A percentile compares a stretch with the other conserved stretches of the same genome.
phyloP scores from a whole-genome alignment of 176 grass and related monocot species.

The Eleusine coracana region DNA sequence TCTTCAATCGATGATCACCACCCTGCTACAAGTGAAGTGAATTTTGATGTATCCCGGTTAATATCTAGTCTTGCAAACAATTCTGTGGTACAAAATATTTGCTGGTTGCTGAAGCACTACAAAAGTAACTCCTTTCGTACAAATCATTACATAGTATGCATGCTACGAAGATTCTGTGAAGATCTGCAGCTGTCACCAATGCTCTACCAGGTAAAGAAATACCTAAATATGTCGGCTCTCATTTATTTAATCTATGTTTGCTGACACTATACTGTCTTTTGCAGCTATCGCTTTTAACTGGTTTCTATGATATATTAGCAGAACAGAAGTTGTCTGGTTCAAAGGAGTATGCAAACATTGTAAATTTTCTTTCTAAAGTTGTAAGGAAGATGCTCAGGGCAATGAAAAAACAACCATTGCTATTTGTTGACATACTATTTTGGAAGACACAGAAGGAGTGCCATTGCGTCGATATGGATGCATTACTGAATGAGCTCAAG shows the following conservation, averaged over 20 bases:
- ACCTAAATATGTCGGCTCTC: conserved; percentile 13
- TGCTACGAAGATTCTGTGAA: conserved; percentile 90
- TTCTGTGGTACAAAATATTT: conserved; percentile 83
- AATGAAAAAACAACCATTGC: conserved; percentile 80
- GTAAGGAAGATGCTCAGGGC: conserved; percentile 82
- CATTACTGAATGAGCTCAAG: conserved; percentile 61
- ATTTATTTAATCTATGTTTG: conserved; percentile 15
- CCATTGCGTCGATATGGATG: conserved; percentile 79
- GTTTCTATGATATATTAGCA: conserved; percentile 82
- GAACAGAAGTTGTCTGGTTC: conserved; percentile 74
- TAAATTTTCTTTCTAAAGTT: conserved; percentile 92
- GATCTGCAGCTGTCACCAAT: conserved; percentile 87
- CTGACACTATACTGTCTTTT: conserved; percentile 45
- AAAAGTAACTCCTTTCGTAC: conserved; percentile 83
- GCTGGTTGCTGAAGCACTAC: conserved; percentile 93
- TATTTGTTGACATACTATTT: conserved; percentile 94
- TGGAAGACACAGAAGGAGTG: conserved; percentile 96
- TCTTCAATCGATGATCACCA: conserved; percentile 76
- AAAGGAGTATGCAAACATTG: conserved; percentile 73
- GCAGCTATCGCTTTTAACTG: conserved; percentile 85
- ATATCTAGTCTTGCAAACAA: conserved; percentile 81
- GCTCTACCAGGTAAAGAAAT: conserved; percentile 88
- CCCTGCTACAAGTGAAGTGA: conserved; percentile 84
- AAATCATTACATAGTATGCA: conserved; percentile 95
- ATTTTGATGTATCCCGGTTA: conserved; percentile 81